Base-by-base conservation (phyloP, 139 green algal genomes). In the Chlorella sp. region DNA sequence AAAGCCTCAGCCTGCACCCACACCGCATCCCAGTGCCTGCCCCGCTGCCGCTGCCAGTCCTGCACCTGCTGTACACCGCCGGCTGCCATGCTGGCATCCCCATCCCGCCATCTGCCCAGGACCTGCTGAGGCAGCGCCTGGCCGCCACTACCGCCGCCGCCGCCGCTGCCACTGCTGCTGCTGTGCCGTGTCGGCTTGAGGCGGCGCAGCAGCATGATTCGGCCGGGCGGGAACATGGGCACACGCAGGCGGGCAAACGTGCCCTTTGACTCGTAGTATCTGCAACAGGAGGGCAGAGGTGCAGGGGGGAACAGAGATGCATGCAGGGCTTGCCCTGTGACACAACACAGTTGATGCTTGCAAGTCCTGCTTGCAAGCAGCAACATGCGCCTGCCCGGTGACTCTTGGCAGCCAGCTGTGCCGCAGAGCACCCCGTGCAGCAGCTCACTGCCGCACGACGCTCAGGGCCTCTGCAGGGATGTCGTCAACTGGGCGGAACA, bases 381-480 rank as follows among this genome's bases (percentile, higher is more conserved):
- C n/a, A n/a, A n/a, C n/a, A n/a, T n/a, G n/a, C n/a, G n/a, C n/a
- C n/a, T n/a, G n/a, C n/a, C n/a, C n/a, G n/a, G n/a, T n/a, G n/a
- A n/a, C n/a, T n/a, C n/a, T n/a, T n/a, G n/a, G n/a, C n/a, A n/a
- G n/a, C n/a, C n/a, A n/a, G n/a, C n/a, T n/a, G n/a, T n/a, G n/a
- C n/a, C n/a, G n/a, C n/a, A n/a, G 20, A 30, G 13, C 6, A 68
- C 23, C 4, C 23, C 6, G 32, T 1, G 65, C 65, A 16, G 34
- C 20, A 47, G 2, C 36, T 11, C 68, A 80, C 81, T 38, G 28
- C 3, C 69, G 34, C 18, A 78, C 32, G 0, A 63, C 63, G 12
- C 4, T 1, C 26, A 86, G 81, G 18, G 81, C 70, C 56, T 86
- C 81, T 0, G 28, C 16, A 15, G 81, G 81, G 26, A 86, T 86